Evolutionary conservation across 2,329 filamentous ascomycete species (phyloP).

Genomic region (Hypoxylon sp.): DNA sequence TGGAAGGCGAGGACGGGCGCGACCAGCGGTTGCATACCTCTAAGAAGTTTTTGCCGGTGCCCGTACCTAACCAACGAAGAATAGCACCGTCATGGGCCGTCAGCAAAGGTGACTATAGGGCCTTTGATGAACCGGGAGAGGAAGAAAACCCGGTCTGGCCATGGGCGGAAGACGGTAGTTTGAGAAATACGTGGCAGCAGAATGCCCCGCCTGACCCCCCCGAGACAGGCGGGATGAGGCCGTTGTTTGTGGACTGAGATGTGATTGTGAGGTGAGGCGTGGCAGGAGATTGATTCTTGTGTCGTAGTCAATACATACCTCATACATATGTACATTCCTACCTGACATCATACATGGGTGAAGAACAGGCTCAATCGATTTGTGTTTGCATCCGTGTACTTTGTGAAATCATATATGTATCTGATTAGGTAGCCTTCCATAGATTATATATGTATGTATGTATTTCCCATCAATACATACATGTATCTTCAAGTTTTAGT

Average conservation of each 20-base stretch:
- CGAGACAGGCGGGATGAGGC: too few relatives aligned
- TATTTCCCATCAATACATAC: too few relatives aligned
- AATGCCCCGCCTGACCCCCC: not conserved
- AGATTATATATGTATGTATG: too few relatives aligned
- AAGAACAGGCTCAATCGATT: not conserved
- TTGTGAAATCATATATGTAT: not conserved
- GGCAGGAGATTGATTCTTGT: not conserved
- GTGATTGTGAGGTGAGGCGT: not conserved
- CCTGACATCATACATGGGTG: not conserved
- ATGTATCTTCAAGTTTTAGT: too few relatives aligned
- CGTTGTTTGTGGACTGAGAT: too few relatives aligned
- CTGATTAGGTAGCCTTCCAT: too few relatives aligned
- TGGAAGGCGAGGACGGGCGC: not conserved
- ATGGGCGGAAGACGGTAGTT: not conserved
- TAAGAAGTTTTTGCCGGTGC: not conserved
- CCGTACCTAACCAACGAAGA: not conserved
- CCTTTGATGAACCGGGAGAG: not conserved
- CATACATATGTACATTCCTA: too few relatives aligned
- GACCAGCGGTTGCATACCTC: too few relatives aligned
- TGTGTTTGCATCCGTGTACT: not conserved
- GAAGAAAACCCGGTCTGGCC: not conserved
- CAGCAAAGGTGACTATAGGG: not conserved
- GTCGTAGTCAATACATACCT: not conserved
- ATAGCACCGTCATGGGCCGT: slow-evolving; percentile 2
- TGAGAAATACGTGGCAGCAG: not conserved